phyloP scores from a whole-genome alignment of 306 rosid genomes.

The Dalbergia cochinchinensis region DNA sequence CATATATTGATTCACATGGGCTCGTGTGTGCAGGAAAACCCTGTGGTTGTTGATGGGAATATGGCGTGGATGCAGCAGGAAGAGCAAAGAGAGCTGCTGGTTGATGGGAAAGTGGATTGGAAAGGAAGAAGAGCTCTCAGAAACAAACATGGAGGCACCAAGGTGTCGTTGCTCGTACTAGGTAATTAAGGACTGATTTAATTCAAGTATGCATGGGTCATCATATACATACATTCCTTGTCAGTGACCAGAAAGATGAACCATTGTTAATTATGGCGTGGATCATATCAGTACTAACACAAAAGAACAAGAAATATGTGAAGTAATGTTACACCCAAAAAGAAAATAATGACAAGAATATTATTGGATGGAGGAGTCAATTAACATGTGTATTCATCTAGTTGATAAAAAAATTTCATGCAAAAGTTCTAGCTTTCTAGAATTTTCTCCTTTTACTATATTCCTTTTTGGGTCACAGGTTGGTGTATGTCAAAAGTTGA shows the following conservation, averaged over 20 bases:
- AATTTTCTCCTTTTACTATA: background rate
- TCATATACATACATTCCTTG: too few species aligned
- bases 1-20: too few species aligned
- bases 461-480: background rate
- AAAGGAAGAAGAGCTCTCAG: conserved; percentile 79
- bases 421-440: too few species aligned
- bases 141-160: conserved; percentile 78
- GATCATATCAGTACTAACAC: too few species aligned
- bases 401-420: too few species aligned
- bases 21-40: conserved; percentile 52
- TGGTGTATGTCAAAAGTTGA: background rate
- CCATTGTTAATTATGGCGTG: too few species aligned
- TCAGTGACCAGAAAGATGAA: too few species aligned
- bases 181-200: conserved; percentile 43
- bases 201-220: background rate
- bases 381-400: too few species aligned
- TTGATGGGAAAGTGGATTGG: conserved; percentile 89
- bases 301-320: too few species aligned
- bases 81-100: conserved; percentile 42
- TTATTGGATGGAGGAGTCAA: too few species aligned
- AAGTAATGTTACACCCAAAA: too few species aligned
- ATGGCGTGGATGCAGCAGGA: background rate
- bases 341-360: too few species aligned
- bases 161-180: conserved; percentile 60
- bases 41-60: background rate